These are phyloP conservation scores for Paraglomus occultum DNA, from an alignment of 192 early-diverging fungal species.

Conservation along the genomic window DNA sequence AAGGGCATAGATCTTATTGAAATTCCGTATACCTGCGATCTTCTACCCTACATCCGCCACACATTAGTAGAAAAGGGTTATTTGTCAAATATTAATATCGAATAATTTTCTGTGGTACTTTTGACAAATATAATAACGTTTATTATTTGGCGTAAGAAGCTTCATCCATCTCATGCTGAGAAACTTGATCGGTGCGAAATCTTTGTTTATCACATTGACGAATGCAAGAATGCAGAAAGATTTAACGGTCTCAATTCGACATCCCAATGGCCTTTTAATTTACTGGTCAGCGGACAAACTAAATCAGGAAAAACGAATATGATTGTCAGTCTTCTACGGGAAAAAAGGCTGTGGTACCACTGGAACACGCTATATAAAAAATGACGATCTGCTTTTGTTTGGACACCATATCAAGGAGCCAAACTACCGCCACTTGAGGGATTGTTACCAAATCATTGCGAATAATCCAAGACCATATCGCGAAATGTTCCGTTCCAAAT, in stretches of 20 bases:
- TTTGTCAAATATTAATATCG: no score
- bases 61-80: no score
- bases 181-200: neutral
- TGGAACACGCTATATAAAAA: neutral
- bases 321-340: neutral
- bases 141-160: no score
- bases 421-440: neutral
- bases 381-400: neutral
- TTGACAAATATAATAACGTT: no score
- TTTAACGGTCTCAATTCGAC: neutral
- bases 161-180: no score
- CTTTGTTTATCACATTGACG: neutral
- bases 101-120: no score
- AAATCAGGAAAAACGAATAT: conserved; percentile 2
- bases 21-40: no score
- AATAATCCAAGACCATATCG: conserved; percentile 17
- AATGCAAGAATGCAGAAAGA: neutral
- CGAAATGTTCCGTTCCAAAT: neutral
- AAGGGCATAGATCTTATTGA: no score
- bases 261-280: conserved; percentile 1
- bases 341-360: neutral
- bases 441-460: conserved; percentile 20
- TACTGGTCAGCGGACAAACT: neutral
- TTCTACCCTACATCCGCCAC: no score
- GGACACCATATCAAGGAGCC: neutral